Evolutionary conservation across 148 eudicot genomes (phyloP), one percentile per base, ranked within the genome.

Genomic region (Dianthus caryophyllus): DNA sequence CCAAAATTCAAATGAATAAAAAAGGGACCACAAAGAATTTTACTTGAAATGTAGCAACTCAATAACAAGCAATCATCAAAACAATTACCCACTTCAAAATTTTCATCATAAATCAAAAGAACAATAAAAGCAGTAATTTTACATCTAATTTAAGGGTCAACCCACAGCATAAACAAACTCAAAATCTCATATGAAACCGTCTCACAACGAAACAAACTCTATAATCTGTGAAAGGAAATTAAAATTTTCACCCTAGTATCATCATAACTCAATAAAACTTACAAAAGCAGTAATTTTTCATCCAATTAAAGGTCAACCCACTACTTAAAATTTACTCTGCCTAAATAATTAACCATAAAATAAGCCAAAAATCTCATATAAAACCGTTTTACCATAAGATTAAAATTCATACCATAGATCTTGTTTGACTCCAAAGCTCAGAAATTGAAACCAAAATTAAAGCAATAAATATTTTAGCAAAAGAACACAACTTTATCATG

Each of bases 301-400:
- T 4, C 62, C 0, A 27, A 63, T 63, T 69, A 25, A 64, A 69
- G 70, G 78, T 70, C 74, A 70, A 75, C 70, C 65, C 70, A 75
- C 30, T 9, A 48, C 67, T 57, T 2, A 48, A 75, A 56, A 64
- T 33, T 25, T 27, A 69, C 36, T 49, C 17, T 33, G 3, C 3
- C 38, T 33, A 33, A 33, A 61, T n/a, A n/a, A n/a, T n/a, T n/a
- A n/a, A n/a, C n/a, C n/a, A n/a, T n/a, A n/a, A n/a, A n/a, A n/a
- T n/a, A 29, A 14, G 67, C 22, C 57, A 68, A 53, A 27, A 61
- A 68, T 61, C 24, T 47, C 61, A 44, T 22, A 55, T 7, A 29
- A n/a, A n/a, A n/a, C n/a, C n/a, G n/a, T n/a, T n/a, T 30, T 17
- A 49, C 38, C 9, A 44, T 33, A 33, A 33, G 38, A 49, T 36